Evolutionary conservation across 176 grass and related monocot genomes (phyloP).

Genomic region (Lolium multiflorum): DNA sequence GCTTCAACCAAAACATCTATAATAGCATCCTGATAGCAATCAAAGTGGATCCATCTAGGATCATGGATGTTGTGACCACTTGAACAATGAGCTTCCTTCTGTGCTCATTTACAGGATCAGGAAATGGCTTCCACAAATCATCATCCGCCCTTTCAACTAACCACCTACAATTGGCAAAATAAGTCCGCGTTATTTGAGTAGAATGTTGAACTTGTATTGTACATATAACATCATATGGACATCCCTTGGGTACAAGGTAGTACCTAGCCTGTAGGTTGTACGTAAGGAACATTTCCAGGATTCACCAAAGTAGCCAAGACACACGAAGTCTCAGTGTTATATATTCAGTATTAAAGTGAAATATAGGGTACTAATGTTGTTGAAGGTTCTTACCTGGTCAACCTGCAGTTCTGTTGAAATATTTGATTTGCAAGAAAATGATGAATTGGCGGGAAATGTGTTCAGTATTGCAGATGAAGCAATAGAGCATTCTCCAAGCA

Average conservation of each 20-base stretch:
- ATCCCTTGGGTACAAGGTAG: neutral
- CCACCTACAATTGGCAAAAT: neutral
- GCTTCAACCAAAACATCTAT: neutral
- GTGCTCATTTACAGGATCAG: too few relatives aligned
- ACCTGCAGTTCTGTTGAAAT: neutral
- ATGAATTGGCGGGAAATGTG: neutral
- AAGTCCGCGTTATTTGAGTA: neutral
- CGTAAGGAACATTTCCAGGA: neutral
- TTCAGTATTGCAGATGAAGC: neutral
- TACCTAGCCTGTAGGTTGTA: neutral
- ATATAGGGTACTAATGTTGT: neutral
- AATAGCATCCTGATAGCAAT: neutral
- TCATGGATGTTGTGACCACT: too few relatives aligned
- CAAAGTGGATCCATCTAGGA: too few relatives aligned
- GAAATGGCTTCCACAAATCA: too few relatives aligned
- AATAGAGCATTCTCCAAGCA: neutral
- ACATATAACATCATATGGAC: neutral
- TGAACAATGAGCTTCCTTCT: neutral
- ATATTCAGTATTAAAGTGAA: neutral
- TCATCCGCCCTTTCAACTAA: too few relatives aligned
- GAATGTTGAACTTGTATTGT: neutral
- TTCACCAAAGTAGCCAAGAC: neutral
- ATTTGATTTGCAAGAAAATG: neutral
- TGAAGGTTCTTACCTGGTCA: neutral
- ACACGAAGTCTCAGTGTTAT: neutral